Evolutionary conservation across 768 basidiomycete genomes (phyloP).

Genomic region (Collybia mongolica): DNA sequence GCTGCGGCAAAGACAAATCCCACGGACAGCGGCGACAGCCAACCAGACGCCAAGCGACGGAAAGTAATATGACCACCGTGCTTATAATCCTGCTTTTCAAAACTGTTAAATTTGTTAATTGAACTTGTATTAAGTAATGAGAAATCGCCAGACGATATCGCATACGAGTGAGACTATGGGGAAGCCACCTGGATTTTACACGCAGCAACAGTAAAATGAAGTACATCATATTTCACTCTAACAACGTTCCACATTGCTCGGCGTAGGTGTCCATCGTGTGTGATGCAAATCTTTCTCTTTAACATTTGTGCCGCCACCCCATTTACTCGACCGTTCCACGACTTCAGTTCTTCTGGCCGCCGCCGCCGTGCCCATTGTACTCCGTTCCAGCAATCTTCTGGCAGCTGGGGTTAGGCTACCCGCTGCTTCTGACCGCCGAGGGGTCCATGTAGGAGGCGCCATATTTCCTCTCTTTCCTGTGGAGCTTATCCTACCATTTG

Average conservation of each 20-base stretch:
- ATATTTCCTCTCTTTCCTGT: slow-evolving; percentile 50
- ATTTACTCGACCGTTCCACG: slow-evolving; percentile 56
- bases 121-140: no score
- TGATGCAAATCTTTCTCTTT: slow-evolving; percentile 64
- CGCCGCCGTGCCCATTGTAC: slow-evolving; percentile 63
- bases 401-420: slow-evolving; percentile 89
- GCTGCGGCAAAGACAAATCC: slow-evolving; percentile 9
- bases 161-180: no score
- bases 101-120: no score
- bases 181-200: no score
- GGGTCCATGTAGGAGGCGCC: slow-evolving; percentile 81
- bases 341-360: slow-evolving; percentile 59
- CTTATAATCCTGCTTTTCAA: slow-evolving; percentile 2
- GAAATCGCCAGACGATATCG: no score
- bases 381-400: slow-evolving; percentile 69
- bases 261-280: slow-evolving; percentile 82
- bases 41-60: slow-evolving; percentile 57
- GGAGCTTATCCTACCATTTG: slow-evolving; percentile 14
- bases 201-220: no score
- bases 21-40: slow-evolving; percentile 22
- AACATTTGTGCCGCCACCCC: slow-evolving; percentile 44
- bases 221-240: not conserved
- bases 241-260: slow-evolving; percentile 27
- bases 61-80: slow-evolving; percentile 48
- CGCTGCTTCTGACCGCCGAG: slow-evolving; percentile 66